phyloP scores from a whole-genome alignment of 257 asterid genomes.

The Penstemon eatonii region DNA sequence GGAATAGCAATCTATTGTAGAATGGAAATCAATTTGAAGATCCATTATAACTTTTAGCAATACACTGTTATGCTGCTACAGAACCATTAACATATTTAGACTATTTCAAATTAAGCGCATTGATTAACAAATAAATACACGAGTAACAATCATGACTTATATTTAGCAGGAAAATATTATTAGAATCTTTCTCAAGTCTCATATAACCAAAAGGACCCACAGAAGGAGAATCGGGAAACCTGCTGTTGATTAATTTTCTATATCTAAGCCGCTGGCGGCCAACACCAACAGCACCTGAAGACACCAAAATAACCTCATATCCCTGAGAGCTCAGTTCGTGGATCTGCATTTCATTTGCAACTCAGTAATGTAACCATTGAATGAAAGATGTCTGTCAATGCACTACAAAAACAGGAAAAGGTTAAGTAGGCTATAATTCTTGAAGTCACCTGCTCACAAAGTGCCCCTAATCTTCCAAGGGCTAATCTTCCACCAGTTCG shows the following conservation, averaged over 20 bases:
- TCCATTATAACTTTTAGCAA: constrained; percentile 1
- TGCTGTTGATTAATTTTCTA: constrained; percentile 77
- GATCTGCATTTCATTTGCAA: constrained; percentile 60
- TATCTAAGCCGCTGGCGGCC: constrained; percentile 94
- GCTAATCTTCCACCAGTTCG: constrained; percentile 81
- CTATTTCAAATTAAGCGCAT: background rate
- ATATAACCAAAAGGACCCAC: background rate
- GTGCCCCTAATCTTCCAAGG: constrained; percentile 93
- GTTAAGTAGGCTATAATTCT: constrained; percentile 15
- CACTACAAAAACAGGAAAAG: constrained; percentile 6
- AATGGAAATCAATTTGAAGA: background rate
- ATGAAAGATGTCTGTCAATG: constrained; percentile 11
- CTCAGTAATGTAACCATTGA: constrained; percentile 23
- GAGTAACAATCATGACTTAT: background rate
- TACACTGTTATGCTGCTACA: constrained; percentile 6
- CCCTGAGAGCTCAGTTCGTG: constrained; percentile 81
- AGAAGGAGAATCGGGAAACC: constrained; percentile 44
- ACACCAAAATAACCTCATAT: constrained; percentile 87
- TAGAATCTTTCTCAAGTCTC: constrained; percentile 8
- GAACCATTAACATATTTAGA: background rate
- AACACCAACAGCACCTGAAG: constrained; percentile 97
- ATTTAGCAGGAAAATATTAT: constrained; percentile 11
- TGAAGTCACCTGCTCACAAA: constrained; percentile 86
- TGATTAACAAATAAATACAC: background rate
- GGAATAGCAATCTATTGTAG: background rate